These are phyloP conservation scores for Neocatenulostroma microsporum DNA, from an alignment of 2,329 filamentous ascomycete species.

Conservation along the genomic window DNA sequence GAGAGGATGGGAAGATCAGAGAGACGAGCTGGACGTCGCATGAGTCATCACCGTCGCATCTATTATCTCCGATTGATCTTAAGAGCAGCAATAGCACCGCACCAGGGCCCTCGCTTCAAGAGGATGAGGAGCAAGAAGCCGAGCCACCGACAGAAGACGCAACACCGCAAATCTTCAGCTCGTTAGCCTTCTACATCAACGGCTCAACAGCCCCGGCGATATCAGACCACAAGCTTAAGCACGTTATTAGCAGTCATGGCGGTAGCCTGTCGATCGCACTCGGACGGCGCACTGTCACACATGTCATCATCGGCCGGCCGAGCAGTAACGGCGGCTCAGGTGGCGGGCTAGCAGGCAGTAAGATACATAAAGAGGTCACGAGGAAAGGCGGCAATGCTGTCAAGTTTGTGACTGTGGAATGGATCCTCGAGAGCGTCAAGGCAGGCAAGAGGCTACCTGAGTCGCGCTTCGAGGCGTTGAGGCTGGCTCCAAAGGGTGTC, in stretches of 20 bases:
- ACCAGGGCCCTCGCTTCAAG: too few species aligned
- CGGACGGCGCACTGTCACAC: constrained; percentile 67
- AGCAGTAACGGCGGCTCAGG: constrained; percentile 49
- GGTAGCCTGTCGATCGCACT: constrained; percentile 63
- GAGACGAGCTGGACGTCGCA: constrained; percentile 28
- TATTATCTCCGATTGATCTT: constrained; percentile 21
- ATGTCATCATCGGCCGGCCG: constrained; percentile 69
- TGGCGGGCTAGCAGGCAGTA: constrained; percentile 66
- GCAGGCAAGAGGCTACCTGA: constrained; percentile 68
- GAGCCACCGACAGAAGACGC: neutral
- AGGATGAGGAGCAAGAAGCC: constrained; percentile 2
- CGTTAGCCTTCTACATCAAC: constrained; percentile 75
- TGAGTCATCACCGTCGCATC: constrained; percentile 24
- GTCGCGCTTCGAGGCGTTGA: constrained; percentile 58
- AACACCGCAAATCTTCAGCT: constrained; percentile 42
- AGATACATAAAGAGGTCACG: constrained; percentile 73
- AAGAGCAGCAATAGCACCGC: neutral
- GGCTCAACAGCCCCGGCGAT: constrained; percentile 73
- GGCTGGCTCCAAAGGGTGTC: constrained; percentile 55
- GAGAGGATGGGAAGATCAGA: constrained; percentile 22
- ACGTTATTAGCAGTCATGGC: constrained; percentile 65
- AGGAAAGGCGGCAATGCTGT: constrained; percentile 60
- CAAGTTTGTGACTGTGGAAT: constrained; percentile 74
- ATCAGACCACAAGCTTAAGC: constrained; percentile 80
- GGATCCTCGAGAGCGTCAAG: constrained; percentile 78